Evolutionary conservation across 2,329 filamentous ascomycete genomes (phyloP).

Genomic region (Diplocarpon mali): DNA sequence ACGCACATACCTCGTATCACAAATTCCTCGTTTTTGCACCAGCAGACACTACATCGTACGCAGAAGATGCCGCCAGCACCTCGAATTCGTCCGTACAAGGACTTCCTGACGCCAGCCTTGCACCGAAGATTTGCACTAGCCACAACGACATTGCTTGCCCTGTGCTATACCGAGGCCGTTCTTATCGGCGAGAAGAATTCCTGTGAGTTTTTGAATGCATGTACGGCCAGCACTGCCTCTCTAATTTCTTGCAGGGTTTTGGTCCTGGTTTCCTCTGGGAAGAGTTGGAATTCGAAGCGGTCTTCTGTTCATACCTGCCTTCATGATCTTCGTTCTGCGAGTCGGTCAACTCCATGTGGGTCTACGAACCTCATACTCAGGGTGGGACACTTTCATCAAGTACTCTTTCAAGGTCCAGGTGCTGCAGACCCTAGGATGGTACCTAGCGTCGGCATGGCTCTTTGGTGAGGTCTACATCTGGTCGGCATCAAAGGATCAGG

Average conservation of each 20-base stretch:
- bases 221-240: slow-evolving; percentile 5
- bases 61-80: slow-evolving; percentile 25
- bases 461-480: slow-evolving; percentile 77
- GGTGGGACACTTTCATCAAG: slow-evolving; percentile 50
- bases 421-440: slow-evolving; percentile 63
- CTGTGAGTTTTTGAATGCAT: slow-evolving; percentile 38
- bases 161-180: slow-evolving; percentile 65
- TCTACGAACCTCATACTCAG: slow-evolving; percentile 57
- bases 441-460: slow-evolving; percentile 63
- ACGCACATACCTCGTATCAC: neutral
- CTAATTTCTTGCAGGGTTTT: slow-evolving; percentile 47
- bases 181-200: slow-evolving; percentile 58
- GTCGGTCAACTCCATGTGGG: slow-evolving; percentile 75
- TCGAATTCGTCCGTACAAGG: slow-evolving; percentile 36
- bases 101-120: slow-evolving; percentile 80
- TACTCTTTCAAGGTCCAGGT: slow-evolving; percentile 45
- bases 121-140: slow-evolving; percentile 80
- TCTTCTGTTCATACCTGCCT: slow-evolving; percentile 63
- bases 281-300: slow-evolving; percentile 62
- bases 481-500: slow-evolving; percentile 47
- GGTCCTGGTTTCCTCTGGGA: slow-evolving; percentile 79
- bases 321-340: slow-evolving; percentile 73
- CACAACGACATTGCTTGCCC: slow-evolving; percentile 53
- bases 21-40: slow-evolving; percentile 10
- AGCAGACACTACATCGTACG: neutral